Evolutionary conservation across 2,329 filamentous ascomycete genomes (phyloP), one percentile per base, ranked within the genome.

Genomic region (Colletotrichum noveboracense): DNA sequence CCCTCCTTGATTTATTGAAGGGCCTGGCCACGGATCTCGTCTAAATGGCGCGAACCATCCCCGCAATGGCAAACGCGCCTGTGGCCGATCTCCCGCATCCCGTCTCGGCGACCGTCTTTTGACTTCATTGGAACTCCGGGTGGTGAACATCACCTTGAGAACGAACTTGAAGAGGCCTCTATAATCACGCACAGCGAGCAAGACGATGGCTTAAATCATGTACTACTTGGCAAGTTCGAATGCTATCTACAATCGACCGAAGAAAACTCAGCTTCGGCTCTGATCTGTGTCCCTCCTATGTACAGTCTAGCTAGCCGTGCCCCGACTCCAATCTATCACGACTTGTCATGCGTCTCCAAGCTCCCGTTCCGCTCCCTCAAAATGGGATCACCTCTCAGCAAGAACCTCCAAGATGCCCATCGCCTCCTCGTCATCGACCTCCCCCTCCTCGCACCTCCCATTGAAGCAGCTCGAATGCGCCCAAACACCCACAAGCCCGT

Each of bases 381-480:
- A 30, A 38, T 0, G 3, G 30, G 8, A 2, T 67, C 48, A 73
- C 34, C 43, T 69, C 34, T 58, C 64, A 34, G 28, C 21, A 48
- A 76, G 74, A 13, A 61, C 48, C 74, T 76, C 70, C 70, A 74
- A 16, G 4, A 76, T 76, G 7, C 74, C 65, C 64, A 74, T 69
- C n/a, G 58, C 70, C 58, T 76, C 74, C 58, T 74, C 70, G 28
- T 76, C 74, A 28, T 76, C 74, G 21, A 76, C 28, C 43, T 73
- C 43, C 6, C 70, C 74, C 34, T 76, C 74, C 26, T 56, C 61
- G 18, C 73, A 67, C 55, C 56, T 38, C 30, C 43, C 70, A 14
- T 66, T 74, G 14, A 88, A 77, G 70, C 87, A 88, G 6, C 89
- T 88, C 7, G 89, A 88, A 74, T 91, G 89, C 60, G 90, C 83